Percentiles rank a stretch among this genome's conserved stretches.
phyloP scores from a whole-genome alignment of 2,329 filamentous ascomycete genomes.

The Alternaria metachromatica region DNA sequence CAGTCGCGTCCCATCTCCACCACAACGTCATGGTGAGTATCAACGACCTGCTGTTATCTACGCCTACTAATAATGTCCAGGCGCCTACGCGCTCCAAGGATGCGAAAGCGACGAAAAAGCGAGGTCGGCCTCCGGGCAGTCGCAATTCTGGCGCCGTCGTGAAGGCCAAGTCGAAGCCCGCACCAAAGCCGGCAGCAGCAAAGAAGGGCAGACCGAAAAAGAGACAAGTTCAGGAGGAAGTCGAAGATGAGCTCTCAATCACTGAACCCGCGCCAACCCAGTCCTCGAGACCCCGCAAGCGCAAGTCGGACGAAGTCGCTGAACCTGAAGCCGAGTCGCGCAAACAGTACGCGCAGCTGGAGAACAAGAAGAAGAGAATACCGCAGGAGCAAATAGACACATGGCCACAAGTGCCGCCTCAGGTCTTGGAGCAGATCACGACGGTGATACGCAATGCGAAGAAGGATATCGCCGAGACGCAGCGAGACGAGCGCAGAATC shows the following conservation, averaged over 20 bases:
- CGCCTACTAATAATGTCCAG: slow-evolving; percentile 25
- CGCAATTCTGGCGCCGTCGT: slow-evolving; percentile 21
- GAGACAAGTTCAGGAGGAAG: slow-evolving; percentile 16
- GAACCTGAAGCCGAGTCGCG: slow-evolving; percentile 20
- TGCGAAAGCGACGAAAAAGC: slow-evolving; percentile 24
- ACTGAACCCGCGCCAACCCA: not conserved
- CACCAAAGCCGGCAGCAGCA: slow-evolving; percentile 15
- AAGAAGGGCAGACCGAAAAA: slow-evolving; percentile 20
- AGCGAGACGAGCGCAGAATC: slow-evolving; percentile 55
- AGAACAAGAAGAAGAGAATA: slow-evolving; percentile 44
- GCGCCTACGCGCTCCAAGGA: slow-evolving; percentile 30
- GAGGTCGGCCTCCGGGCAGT: slow-evolving; percentile 34
- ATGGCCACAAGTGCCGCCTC: slow-evolving; percentile 63
- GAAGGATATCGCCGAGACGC: slow-evolving; percentile 66
- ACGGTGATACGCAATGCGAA: slow-evolving; percentile 65
- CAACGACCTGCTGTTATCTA: not conserved
- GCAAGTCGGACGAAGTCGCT: slow-evolving; percentile 32
- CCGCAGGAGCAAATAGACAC: slow-evolving; percentile 47
- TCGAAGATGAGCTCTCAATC: slow-evolving; percentile 19
- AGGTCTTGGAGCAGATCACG: slow-evolving; percentile 63
- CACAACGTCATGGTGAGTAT: slow-evolving; percentile 41
- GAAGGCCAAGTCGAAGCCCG: slow-evolving; percentile 12
- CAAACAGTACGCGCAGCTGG: slow-evolving; percentile 43
- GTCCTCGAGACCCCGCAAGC: slow-evolving; percentile 22
- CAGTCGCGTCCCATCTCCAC: slow-evolving; percentile 23